Evolutionary conservation across 306 rosid genomes (phyloP), one percentile per base, ranked within the genome.

Genomic region (Lathyrus aphaca): DNA sequence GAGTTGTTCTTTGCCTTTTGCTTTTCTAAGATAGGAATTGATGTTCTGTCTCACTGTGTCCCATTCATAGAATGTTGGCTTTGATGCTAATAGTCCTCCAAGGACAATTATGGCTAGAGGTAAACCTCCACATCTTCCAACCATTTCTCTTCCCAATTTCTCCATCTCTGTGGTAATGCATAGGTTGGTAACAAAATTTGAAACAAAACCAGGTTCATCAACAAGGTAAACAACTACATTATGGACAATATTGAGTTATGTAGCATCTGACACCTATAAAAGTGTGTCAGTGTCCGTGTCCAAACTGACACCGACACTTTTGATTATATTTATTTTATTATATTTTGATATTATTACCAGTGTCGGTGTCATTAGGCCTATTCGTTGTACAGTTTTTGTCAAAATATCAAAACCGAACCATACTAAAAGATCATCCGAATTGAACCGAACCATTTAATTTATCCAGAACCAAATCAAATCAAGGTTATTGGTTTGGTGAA

Each of bases 41-140:
- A 85, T 81, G 61, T 79, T 85, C 50, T 77, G 64, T 37, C 51
- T 35, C 46, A 82, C 84, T 1, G 39, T 80, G 67, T 85, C 74
- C 89, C 92, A 83, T 5, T 81, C 88, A 56, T 23, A 44, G 32
- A 79, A 18, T 51, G 83, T 59, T 14, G 86, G 72, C 75, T 86
- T 86, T 69, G 81, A 79, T 53, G 88, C 86, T 69, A 86, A 35
- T 11, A 86, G 66, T 16, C 88, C 91, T 72, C 86, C 91, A 69
- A 85, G 83, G 39, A 83, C 88, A 58, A 81, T 79, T 37, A 86
- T 83, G 23, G 85, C 88, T 53, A 83, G 32, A 14, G 88, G 91
- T 71, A 86, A 80, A 59, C 91, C 86, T 71, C 68, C 86, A 67
- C 88, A 86, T 48, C 73, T 86, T 68, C 71, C 85, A 49, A 82